Evolutionary conservation across 441 rosid species (phyloP).

Genomic region (Pelargonium fulgidum): DNA sequence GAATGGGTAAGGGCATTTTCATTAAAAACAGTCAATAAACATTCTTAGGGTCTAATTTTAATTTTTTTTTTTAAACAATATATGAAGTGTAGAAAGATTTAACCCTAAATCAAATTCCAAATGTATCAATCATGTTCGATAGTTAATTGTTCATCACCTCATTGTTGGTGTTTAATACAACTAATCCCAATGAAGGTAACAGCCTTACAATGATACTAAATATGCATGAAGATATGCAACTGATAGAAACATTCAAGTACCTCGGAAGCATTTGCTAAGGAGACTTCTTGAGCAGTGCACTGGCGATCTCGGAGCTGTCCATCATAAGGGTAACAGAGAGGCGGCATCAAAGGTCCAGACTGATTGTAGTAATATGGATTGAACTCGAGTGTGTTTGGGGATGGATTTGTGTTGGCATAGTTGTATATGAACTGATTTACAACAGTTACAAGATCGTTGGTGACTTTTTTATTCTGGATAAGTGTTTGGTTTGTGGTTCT

Average conservation of each 20-base stretch:
- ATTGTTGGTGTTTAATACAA: too few species aligned
- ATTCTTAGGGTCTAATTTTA: too few species aligned
- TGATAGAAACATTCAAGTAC: constrained; percentile 28
- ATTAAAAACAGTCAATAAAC: too few species aligned
- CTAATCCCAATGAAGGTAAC: too few species aligned
- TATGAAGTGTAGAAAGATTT: too few species aligned
- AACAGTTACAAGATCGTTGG: constrained; percentile 59
- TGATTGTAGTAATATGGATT: constrained; percentile 60
- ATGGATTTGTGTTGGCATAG: constrained; percentile 65
- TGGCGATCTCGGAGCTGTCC: constrained; percentile 48
- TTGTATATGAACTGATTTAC: constrained; percentile 71
- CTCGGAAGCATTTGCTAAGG: constrained; percentile 64
- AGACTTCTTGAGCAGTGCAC: constrained; percentile 58
- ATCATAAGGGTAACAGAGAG: constrained; percentile 79
- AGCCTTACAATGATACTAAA: too few species aligned
- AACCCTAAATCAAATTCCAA: too few species aligned
- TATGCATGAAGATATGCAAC: too few species aligned
- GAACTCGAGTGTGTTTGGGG: constrained; percentile 15
- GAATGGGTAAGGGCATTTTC: too few species aligned
- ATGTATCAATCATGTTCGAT: too few species aligned
- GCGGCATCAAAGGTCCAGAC: constrained; percentile 82
- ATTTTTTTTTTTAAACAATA: too few species aligned
- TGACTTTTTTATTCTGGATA: constrained; percentile 74
- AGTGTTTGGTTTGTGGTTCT: constrained; percentile 78
- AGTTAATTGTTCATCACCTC: too few species aligned